phyloP scores from a whole-genome alignment of 1,284 basidiomycete species.

The Gomphus bonarii region DNA sequence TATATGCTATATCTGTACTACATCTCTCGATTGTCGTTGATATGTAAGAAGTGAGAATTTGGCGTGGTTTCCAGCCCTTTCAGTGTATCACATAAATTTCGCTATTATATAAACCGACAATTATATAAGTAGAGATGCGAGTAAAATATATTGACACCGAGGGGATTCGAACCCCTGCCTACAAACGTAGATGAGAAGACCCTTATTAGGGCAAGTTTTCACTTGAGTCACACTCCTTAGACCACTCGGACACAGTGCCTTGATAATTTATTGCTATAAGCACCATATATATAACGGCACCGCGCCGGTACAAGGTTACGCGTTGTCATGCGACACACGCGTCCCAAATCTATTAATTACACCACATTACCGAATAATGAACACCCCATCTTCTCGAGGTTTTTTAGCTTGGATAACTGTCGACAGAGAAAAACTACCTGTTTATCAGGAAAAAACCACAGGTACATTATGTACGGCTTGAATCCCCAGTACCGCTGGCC shows the following conservation, averaged over 20 bases:
- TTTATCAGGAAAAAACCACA: constrained; percentile 25
- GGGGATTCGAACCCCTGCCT: constrained; percentile 14
- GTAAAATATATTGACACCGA: constrained; percentile 10
- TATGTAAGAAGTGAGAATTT: no score
- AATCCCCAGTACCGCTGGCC: constrained; percentile 11
- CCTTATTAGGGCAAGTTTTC: constrained; percentile 12
- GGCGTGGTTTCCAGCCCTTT: no score
- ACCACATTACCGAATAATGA: not conserved
- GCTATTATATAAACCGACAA: no score
- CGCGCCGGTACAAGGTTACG: not conserved
- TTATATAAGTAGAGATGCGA: no score
- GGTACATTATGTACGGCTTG: constrained; percentile 10
- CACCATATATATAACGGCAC: not conserved
- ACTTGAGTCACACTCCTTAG: constrained; percentile 15
- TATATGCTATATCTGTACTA: no score
- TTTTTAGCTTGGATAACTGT: constrained; percentile 59
- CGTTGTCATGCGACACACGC: not conserved
- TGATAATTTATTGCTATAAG: no score
- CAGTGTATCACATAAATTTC: no score
- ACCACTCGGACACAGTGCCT: constrained; percentile 16
- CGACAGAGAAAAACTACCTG: constrained; percentile 35
- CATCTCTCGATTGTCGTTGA: no score
- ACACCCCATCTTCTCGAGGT: constrained; percentile 34
- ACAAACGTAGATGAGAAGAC: constrained; percentile 13
- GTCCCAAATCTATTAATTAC: not conserved